Base-by-base conservation (phyloP, 116 monocot species). In the Zostera marina region DNA sequence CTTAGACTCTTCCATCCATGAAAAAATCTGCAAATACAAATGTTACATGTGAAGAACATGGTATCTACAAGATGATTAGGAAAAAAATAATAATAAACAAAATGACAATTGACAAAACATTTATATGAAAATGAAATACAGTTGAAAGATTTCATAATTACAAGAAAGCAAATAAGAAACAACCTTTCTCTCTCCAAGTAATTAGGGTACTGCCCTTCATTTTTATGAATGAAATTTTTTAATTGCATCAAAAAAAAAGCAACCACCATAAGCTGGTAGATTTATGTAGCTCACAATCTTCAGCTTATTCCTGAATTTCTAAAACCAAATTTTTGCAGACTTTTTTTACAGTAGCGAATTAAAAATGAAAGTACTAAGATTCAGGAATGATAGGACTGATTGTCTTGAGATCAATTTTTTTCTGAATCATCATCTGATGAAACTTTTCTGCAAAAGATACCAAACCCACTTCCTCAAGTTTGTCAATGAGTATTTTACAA, bases 401-500 rank as follows among this genome's bases (percentile, higher is more conserved):
- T 5, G 0, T 61, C 22, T 61, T 26, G 26, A n/a, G 47, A 67
- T 72, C 25, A 67, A 41, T 70, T 58, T 64, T 71, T 52, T 73
- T 81, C 62, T 70, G 49, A 11, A 77, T 58, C 76, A 94, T 64
- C 61, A 88, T 19, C 45, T 66, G 71, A 42, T 5, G 67, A 55
- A 94, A 65, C 40, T 41, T 62, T 13, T 78, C 72, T 48, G 82
- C 89, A 45, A 44, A 53, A 15, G 82, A 78, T 0, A 48, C 22
- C 42, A 72, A 70, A 41, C 64, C 74, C 44, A 63, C 67, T 43
- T 76, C 77, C 41, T 82, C 22, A 52, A 88, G 72, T 42, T 79
- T 71, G 71, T 84, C 68, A 58, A 66, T 71, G 43, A 88, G 69
- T 59, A 69, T 77, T 17, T 59, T 59, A 44, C 79, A 94, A 10